Percentiles rank a stretch among this genome's conserved stretches.
Conservation (phyloP, 1,284 basidiomycete species). For the Inonotus hispidus region DNA sequence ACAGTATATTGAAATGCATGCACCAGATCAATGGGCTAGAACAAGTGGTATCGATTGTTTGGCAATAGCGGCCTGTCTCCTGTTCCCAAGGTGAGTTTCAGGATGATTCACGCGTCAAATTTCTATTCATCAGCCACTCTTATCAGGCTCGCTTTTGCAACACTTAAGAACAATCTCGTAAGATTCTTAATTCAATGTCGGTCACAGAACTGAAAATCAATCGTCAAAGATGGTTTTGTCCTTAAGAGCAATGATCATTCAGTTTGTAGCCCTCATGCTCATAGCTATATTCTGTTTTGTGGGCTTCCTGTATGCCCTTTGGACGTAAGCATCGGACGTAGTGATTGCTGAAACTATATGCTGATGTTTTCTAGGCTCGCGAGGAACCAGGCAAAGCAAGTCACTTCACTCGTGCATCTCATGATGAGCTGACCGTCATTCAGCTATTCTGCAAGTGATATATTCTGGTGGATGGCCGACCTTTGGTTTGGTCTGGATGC, state of each 20-base stretch:
- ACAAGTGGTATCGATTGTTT: constrained; percentile 67
- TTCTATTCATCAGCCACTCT: background rate
- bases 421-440: background rate
- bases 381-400: constrained; percentile 51
- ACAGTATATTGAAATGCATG: background rate
- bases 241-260: constrained; percentile 74
- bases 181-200: constrained; percentile 8
- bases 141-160: constrained; percentile 79
- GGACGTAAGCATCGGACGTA: constrained; percentile 57
- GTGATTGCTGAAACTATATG: constrained; percentile 12
- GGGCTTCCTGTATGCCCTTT: constrained; percentile 88
- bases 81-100: constrained; percentile 70
- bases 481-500: constrained; percentile 89
- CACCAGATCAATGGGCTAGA: constrained; percentile 53
- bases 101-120: background rate
- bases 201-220: background rate
- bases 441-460: constrained; percentile 40
- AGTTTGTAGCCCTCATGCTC: constrained; percentile 75
- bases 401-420: constrained; percentile 10
- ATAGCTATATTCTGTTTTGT: constrained; percentile 87
- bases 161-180: constrained; percentile 77
- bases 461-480: constrained; percentile 82
- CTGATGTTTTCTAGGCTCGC: constrained; percentile 41
- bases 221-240: constrained; percentile 56
- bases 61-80: constrained; percentile 74